A percentile compares a stretch with the other conserved stretches of the same genome.
Evolutionary conservation across 2,329 filamentous ascomycete species (phyloP).

Genomic region (Paecilomyces niveus): DNA sequence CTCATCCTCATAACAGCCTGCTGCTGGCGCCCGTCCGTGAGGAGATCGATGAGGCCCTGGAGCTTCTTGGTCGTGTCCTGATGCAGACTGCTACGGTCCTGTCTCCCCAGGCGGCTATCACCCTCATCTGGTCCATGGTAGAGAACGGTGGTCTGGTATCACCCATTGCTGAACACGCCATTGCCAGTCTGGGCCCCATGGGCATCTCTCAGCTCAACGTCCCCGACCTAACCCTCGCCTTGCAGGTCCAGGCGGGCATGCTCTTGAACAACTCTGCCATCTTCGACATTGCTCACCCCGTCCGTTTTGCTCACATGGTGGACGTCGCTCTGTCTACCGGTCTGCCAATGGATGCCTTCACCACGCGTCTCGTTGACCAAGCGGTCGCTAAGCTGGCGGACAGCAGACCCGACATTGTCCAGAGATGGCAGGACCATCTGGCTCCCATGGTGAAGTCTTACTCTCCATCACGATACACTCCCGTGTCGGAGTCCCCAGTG

Average conservation of each 20-base stretch:
- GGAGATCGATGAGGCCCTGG: constrained; percentile 79
- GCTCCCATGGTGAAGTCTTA: constrained; percentile 40
- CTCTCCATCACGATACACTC: constrained; percentile 31
- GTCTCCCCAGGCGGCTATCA: constrained; percentile 49
- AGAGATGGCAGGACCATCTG: constrained; percentile 53
- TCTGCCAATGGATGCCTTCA: constrained; percentile 49
- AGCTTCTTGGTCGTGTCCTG: constrained; percentile 57
- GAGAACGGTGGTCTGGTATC: constrained; percentile 58
- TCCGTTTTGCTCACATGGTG: constrained; percentile 56
- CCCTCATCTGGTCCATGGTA: constrained; percentile 57
- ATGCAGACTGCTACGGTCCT: constrained; percentile 46
- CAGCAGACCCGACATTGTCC: constrained; percentile 39
- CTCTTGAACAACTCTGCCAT: constrained; percentile 33
- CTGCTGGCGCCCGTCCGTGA: constrained; percentile 55
- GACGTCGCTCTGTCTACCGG: constrained; percentile 49
- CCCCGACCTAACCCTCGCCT: constrained; percentile 49
- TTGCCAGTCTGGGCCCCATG: constrained; percentile 54
- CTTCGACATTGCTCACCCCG: constrained; percentile 50
- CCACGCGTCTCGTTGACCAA: constrained; percentile 51
- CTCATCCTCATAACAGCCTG: constrained; percentile 43
- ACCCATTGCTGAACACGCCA: constrained; percentile 52
- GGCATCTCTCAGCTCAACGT: constrained; percentile 50
- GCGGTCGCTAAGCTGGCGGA: constrained; percentile 47
- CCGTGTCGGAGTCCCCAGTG: constrained; percentile 38
- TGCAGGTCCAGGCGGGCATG: constrained; percentile 53